Percentiles rank a stretch among this genome's conserved stretches.
Conservation (phyloP, 345 rosid species). For the Toxicodendron radicans region DNA sequence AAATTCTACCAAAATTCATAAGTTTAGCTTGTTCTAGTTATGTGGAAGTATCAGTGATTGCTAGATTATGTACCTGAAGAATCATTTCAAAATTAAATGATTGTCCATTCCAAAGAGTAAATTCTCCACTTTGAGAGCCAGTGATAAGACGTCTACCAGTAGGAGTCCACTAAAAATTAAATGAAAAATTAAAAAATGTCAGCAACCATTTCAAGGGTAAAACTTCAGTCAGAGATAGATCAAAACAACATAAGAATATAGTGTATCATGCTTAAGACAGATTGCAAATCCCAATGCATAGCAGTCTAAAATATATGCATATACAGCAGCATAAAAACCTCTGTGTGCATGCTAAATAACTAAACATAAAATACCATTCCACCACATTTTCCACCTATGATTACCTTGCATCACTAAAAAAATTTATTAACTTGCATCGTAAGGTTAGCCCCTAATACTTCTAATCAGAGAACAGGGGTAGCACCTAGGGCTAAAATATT, state of each 20-base stretch:
- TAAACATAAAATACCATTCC: not conserved
- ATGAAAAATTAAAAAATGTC: constrained; percentile 25
- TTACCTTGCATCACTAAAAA: not conserved
- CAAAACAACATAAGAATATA: not conserved
- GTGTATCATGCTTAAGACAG: constrained; percentile 1
- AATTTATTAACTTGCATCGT: not conserved
- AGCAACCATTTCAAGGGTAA: constrained; percentile 14
- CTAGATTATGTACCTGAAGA: constrained; percentile 63
- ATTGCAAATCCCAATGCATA: not conserved
- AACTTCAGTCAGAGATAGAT: not conserved
- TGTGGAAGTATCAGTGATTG: constrained; percentile 5
- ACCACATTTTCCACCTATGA: not conserved
- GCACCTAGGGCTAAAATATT: not conserved
- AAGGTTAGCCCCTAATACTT: not conserved
- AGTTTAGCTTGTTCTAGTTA: not conserved
- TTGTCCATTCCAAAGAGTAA: constrained; percentile 99
- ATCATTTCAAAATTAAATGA: constrained; percentile 97
- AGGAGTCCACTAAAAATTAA: constrained; percentile 82
- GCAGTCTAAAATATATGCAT: not conserved
- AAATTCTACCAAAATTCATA: constrained; percentile 13
- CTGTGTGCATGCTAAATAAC: not conserved
- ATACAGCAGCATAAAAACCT: not conserved
- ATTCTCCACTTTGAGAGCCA: constrained; percentile 96
- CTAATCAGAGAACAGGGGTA: not conserved
- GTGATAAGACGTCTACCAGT: constrained; percentile 95